Conservation (phyloP, 768 basidiomycete species). For the Boletus coccyginus region DNA sequence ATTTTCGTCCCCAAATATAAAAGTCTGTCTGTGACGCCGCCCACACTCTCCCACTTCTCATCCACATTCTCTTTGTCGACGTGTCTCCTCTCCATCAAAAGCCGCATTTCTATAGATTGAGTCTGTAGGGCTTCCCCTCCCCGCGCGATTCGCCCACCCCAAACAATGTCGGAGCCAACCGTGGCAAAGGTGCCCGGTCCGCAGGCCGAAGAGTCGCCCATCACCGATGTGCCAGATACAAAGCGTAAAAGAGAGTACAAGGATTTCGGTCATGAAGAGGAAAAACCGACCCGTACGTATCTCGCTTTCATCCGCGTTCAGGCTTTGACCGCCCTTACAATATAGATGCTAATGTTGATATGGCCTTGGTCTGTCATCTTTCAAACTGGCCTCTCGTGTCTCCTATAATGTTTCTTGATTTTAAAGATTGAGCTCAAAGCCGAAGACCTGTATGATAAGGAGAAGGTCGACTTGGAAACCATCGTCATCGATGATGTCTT, state of each 20-base stretch:
- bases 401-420: neutral
- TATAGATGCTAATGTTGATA: constrained; percentile 82
- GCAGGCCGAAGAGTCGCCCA: constrained; percentile 45
- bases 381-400: neutral
- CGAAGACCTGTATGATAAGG: constrained; percentile 95
- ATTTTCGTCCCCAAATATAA: constrained; percentile 33
- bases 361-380: constrained; percentile 57
- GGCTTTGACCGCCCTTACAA: neutral
- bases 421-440: constrained; percentile 80
- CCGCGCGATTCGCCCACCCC: neutral
- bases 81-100: constrained; percentile 7
- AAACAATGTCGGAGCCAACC: constrained; percentile 37
- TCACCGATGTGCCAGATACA: constrained; percentile 23
- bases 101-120: constrained; percentile 21
- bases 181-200: constrained; percentile 69
- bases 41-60: constrained; percentile 32
- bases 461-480: constrained; percentile 98
- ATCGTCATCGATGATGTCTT: constrained; percentile 97
- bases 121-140: constrained; percentile 27
- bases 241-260: constrained; percentile 83
- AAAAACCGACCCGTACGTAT: constrained; percentile 63
- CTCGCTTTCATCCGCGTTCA: neutral
- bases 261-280: constrained; percentile 75
- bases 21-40: constrained; percentile 28
- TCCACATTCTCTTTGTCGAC: constrained; percentile 12